Evolutionary conservation across 1,284 basidiomycete genomes (phyloP).

Genomic region (Salmacisia buchloeana): DNA sequence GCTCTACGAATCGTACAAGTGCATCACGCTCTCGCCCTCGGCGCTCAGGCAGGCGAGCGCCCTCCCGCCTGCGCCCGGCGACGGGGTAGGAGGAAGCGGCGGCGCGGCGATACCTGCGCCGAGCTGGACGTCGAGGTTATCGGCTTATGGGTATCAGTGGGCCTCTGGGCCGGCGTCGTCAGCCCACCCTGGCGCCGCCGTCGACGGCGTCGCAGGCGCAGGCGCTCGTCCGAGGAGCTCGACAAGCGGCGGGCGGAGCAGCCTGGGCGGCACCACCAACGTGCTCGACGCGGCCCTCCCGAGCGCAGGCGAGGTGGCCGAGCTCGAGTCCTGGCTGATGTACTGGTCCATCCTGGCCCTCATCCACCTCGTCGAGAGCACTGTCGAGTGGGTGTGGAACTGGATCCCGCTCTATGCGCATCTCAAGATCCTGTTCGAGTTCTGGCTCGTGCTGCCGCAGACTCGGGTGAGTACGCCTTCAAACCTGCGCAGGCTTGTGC

Average conservation of each 20-base stretch:
- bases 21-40: slow-evolving; percentile 22
- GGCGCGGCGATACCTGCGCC: neutral
- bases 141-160: neutral
- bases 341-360: slow-evolving; percentile 43
- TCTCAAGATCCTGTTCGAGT: slow-evolving; percentile 33
- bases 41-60: neutral
- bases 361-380: slow-evolving; percentile 29
- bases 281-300: neutral
- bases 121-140: neutral
- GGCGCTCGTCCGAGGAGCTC: neutral
- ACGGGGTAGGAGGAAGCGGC: neutral
- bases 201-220: neutral
- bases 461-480: slow-evolving; percentile 17
- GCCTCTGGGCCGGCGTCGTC: neutral
- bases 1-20: slow-evolving; percentile 41
- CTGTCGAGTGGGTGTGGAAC: slow-evolving; percentile 37
- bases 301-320: slow-evolving; percentile 23
- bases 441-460: slow-evolving; percentile 45
- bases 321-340: slow-evolving; percentile 42
- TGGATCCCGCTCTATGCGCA: slow-evolving; percentile 44
- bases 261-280: no score
- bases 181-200: neutral
- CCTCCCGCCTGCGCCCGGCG: neutral
- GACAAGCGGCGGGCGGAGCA: neutral
- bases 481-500: neutral